Evolutionary conservation across 768 basidiomycete species (phyloP).

Genomic region (Heimioporus sp.): DNA sequence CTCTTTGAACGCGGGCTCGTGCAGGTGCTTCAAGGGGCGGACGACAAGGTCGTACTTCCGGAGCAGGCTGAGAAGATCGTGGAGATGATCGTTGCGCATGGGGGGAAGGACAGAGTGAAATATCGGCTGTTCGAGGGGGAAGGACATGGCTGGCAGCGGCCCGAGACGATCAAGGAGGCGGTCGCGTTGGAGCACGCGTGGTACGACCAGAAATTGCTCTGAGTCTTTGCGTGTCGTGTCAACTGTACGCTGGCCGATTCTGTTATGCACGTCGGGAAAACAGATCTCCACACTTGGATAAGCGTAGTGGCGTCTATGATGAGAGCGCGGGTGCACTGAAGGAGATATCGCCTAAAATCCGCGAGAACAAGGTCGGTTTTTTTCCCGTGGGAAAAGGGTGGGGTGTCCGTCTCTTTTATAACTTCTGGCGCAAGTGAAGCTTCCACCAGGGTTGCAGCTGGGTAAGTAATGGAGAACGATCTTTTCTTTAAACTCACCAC

Average conservation of each 20-base stretch:
- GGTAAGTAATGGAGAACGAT: too few relatives aligned
- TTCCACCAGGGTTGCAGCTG: too few relatives aligned
- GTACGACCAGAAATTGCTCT: conserved; percentile 28
- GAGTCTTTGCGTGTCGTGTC: neutral
- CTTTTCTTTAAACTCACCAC: conserved; percentile 31
- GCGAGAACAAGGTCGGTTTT: too few relatives aligned
- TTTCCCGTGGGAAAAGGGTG: too few relatives aligned
- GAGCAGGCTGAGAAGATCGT: conserved; percentile 49
- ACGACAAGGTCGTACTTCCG: conserved; percentile 65
- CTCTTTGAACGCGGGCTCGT: conserved; percentile 2
- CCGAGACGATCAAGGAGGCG: conserved; percentile 35
- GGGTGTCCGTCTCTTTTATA: too few relatives aligned
- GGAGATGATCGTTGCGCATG: conserved; percentile 18
- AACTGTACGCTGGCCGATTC: too few relatives aligned
- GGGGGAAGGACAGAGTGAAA: conserved; percentile 29
- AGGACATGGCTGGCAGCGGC: conserved; percentile 41
- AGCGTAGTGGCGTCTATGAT: too few relatives aligned
- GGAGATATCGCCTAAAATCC: too few relatives aligned
- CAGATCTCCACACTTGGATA: too few relatives aligned
- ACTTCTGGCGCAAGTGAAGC: too few relatives aligned
- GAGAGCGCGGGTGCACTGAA: too few relatives aligned
- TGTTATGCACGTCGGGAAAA: too few relatives aligned
- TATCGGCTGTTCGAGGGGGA: conserved; percentile 44
- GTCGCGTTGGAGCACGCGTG: conserved; percentile 35
- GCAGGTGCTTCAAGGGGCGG: conserved; percentile 68